These are phyloP conservation scores for Anethum foeniculum DNA, from an alignment of 140 eudicot genomes.

Conservation along the genomic window DNA sequence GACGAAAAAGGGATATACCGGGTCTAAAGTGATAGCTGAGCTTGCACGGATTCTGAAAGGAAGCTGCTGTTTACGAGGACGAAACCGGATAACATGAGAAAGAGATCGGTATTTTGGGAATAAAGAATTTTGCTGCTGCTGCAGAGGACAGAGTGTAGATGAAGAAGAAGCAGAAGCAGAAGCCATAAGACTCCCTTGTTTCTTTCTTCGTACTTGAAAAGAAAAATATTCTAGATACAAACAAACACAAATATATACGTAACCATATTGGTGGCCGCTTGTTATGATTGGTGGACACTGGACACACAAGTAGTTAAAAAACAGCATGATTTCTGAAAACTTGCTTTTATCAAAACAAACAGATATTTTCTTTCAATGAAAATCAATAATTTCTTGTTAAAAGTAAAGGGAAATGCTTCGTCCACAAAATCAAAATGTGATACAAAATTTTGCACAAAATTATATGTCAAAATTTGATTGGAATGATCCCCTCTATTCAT, in stretches of 20 bases:
- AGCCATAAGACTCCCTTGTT: background rate
- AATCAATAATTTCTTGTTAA: background rate
- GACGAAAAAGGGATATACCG: slow-evolving; percentile 24
- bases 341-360: background rate
- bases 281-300: slow-evolving; percentile 2
- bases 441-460: too few species aligned
- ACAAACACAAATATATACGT: background rate
- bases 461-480: too few species aligned
- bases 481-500: too few species aligned
- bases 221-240: background rate
- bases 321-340: background rate
- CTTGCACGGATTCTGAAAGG: slow-evolving; percentile 36
- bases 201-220: background rate
- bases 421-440: too few species aligned
- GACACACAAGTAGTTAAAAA: background rate
- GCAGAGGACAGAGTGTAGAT: slow-evolving; percentile 24
- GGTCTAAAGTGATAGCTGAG: slow-evolving; percentile 38
- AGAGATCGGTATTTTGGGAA: slow-evolving; percentile 27
- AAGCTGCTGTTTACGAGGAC: slow-evolving; percentile 9
- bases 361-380: background rate
- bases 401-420: too few species aligned
- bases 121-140: background rate
- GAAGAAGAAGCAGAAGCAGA: slow-evolving; percentile 37
- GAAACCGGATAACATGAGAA: slow-evolving; percentile 21
- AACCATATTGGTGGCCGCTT: background rate